A percentile compares a stretch with the other conserved stretches of the same genome.
These are phyloP conservation scores for Penicillium silybi DNA, from an alignment of 495 filamentous ascomycete genomes.

Conservation along the genomic window DNA sequence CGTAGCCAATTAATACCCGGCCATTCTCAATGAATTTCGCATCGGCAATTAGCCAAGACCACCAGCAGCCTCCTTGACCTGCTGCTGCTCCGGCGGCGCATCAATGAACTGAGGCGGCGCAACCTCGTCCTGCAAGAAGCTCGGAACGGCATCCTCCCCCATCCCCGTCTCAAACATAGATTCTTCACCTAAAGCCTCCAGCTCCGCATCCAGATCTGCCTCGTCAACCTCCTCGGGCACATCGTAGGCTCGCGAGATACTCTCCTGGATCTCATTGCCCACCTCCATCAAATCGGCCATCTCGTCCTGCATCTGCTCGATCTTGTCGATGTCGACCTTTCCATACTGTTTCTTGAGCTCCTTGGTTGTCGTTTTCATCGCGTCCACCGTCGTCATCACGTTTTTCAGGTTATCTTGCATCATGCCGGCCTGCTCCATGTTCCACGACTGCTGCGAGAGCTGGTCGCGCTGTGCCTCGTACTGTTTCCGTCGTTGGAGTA, in stretches of 20 bases:
- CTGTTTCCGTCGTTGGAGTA: constrained; percentile 92
- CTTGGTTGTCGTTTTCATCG: constrained; percentile 95
- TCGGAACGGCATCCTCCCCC: constrained; percentile 64
- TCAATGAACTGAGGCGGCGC: constrained; percentile 84
- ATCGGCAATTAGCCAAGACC: constrained; percentile 28
- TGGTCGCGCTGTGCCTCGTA: constrained; percentile 95
- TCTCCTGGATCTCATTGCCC: constrained; percentile 98
- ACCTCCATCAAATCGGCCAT: constrained; percentile 98
- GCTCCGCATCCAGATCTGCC: constrained; percentile 91
- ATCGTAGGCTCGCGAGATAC: constrained; percentile 88
- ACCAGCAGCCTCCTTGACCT: constrained; percentile 69
- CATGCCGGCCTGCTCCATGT: constrained; percentile 98
- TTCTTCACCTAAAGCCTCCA: constrained; percentile 92
- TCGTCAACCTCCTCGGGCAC: constrained; percentile 98
- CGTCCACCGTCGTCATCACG: constrained; percentile 97
- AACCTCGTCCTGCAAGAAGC: constrained; percentile 82
- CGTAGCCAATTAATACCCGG: background rate
- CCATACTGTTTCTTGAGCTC: constrained; percentile 92
- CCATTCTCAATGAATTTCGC: background rate
- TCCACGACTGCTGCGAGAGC: constrained; percentile 93
- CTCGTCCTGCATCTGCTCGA: constrained; percentile 97
- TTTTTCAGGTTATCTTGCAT: constrained; percentile 99
- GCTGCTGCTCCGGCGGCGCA: constrained; percentile 63
- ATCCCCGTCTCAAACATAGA: constrained; percentile 65
- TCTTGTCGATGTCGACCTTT: constrained; percentile 95